These are phyloP conservation scores for Fabrea salina DNA, from an alignment of 169 alveolate genomes.

Conservation along the genomic window DNA sequence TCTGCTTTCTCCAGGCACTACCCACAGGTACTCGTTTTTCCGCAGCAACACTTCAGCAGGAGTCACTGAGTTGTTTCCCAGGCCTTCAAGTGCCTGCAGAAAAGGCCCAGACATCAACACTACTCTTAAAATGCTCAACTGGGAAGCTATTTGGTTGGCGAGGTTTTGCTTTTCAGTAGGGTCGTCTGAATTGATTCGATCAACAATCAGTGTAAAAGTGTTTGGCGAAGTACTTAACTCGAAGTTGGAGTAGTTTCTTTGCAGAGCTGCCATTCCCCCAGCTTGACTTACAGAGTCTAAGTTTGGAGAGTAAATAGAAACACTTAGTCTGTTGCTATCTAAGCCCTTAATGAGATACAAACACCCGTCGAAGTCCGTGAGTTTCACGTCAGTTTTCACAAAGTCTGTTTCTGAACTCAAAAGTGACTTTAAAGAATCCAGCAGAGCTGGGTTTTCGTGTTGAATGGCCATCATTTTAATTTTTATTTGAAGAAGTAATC, in stretches of 20 bases:
- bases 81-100: neutral
- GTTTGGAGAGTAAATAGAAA: neutral
- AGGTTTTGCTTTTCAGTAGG: neutral
- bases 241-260: neutral
- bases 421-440: neutral
- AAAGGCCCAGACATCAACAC: slow-evolving; percentile 21
- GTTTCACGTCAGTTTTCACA: neutral
- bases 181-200: neutral
- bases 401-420: neutral
- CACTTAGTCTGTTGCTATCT: neutral
- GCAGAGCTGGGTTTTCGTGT: neutral
- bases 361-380: slow-evolving; percentile 1
- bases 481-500: too few relatives aligned
- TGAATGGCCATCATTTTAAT: slow-evolving; percentile 25
- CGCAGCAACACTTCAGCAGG: slow-evolving; percentile 33
- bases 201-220: neutral
- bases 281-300: neutral
- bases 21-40: slow-evolving; percentile 39
- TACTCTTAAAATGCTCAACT: slow-evolving; percentile 28
- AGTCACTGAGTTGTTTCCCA: neutral
- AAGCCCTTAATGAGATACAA: neutral
- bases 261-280: neutral
- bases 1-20: slow-evolving; percentile 34
- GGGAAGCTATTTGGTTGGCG: neutral
- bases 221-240: neutral